phyloP scores from a whole-genome alignment of 2,329 filamentous ascomycete genomes.

The Macrophomina pseudophaseolina region DNA sequence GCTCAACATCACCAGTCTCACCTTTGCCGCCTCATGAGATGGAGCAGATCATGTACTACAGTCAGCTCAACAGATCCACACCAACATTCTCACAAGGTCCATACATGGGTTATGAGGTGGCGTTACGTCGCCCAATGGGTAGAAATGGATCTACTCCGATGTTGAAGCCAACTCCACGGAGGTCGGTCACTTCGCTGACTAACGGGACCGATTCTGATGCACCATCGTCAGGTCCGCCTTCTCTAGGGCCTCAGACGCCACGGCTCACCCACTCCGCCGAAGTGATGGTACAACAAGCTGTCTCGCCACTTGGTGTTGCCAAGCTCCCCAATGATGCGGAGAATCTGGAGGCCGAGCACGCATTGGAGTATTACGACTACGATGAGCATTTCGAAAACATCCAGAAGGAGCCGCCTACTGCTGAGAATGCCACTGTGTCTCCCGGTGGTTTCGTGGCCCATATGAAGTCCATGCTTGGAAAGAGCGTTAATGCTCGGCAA shows the following conservation, averaged over 20 bases:
- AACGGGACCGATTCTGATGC: constrained; percentile 45
- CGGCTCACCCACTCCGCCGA: constrained; percentile 44
- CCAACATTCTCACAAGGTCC: background rate
- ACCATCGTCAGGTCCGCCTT: constrained; percentile 51
- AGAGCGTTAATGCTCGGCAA: constrained; percentile 27
- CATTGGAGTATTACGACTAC: constrained; percentile 44
- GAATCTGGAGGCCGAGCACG: constrained; percentile 4
- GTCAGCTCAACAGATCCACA: constrained; percentile 14
- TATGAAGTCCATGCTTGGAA: constrained; percentile 51
- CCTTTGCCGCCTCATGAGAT: constrained; percentile 16
- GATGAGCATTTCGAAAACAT: constrained; percentile 44
- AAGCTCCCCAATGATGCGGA: background rate
- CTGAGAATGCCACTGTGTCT: constrained; percentile 25
- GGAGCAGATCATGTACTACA: constrained; percentile 19
- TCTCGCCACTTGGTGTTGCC: background rate
- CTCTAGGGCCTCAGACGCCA: constrained; percentile 50
- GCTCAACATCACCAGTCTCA: constrained; percentile 2
- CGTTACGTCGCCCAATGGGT: constrained; percentile 32
- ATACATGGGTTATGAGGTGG: constrained; percentile 3
- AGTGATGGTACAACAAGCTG: constrained; percentile 31
- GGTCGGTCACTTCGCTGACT: constrained; percentile 16
- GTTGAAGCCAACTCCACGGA: constrained; percentile 31
- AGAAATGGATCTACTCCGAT: constrained; percentile 32
- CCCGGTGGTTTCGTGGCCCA: constrained; percentile 48
- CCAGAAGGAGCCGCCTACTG: constrained; percentile 26